Base-by-base conservation (phyloP, 192 early-diverging fungal genomes). In the Coemansia javaensis region DNA sequence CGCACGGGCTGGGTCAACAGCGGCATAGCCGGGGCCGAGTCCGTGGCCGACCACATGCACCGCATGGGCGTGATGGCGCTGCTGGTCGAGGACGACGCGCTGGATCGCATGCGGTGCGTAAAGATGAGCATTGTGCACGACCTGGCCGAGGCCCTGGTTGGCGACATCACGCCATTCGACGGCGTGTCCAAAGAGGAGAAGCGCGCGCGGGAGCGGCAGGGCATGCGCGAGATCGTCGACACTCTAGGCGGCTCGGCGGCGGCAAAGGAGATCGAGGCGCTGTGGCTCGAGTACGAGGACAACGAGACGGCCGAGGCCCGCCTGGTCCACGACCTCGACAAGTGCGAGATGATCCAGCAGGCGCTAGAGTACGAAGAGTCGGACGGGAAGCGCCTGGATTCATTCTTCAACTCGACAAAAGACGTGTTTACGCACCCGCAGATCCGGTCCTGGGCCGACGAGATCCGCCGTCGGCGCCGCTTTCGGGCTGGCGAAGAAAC, bases 81-180 rank as follows among this genome's bases (percentile, higher is more conserved):
- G 75, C 63, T 91, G 8, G 63, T 91, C 39, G 77, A 89, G 42
- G 91, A 96, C 66, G 54, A 72, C 15, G 38, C 61, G 18, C 49
- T 90, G 13, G 72, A 89, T 53, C 70, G 79, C 7, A 56, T 79
- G 13, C 67, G 72, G 68, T 91, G 89, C 58, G 75, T 92, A 28
- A 93, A 93, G 58, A 94, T 97, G 88, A 81, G 88, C 8, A 81
- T 97, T 22, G 91, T 94, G 0, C 94, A 97, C 55, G 94, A 97
- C 49, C 65, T 97, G 6, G 92, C 89, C 23, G 94, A 97, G 65
- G 35, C 63, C 1, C 56, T 63, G 1, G 57, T 59, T 4, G 90
- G 94, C 21, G 94, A 97, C 64, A 95, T 97, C 33, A 90, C 91
- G 12, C 94, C 94, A 6, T 72, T 77, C 44, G 80, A 85, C 36